Base-by-base conservation (phyloP, 176 grass and related monocot species). In the Themeda triandra region DNA sequence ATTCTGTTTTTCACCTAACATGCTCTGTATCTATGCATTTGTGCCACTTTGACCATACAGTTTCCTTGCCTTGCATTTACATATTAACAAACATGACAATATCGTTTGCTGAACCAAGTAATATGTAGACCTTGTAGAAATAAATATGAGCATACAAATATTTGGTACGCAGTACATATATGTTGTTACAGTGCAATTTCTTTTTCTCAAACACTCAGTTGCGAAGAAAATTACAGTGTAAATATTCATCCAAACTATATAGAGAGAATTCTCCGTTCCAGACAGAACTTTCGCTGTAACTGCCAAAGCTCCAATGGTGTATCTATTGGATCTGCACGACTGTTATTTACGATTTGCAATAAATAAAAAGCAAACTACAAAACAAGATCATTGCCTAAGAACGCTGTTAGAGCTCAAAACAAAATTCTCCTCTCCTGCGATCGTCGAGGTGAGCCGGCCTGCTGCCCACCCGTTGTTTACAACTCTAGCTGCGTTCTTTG, bases 381-480 rank as follows among this genome's bases (percentile, higher is more conserved):
- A 44, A 64, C 62, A 83, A 48, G 27, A 60, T 94, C 71, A 95
- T 91, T 95, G 91, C 78, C 93, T 93, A 82, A 98, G 93, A 88
- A 98, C 93, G 13, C 91, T 90, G 80, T 98, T 98, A 72, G 96
- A 98, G 72, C 91, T 98, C 78, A 95, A 81, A 49, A 94, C 45
- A 10, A 96, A 92, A 74, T 87, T 93, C 69, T 98, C 92, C 39
- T 90, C 87, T 36, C 93, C 93, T 12, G 96, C 96, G 1, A 98
- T 44, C 0, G 96, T 96, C 6, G 93, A 89, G 48, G 89, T 82
- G 21, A 96, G 88, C 51, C 96, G 88, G 46, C 96, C 96, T 33
- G 93, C 91, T 27, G 91, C 96, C 96, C 93, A 98, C 23, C 96
- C 96, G 24, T 98, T 98, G 81, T 98, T 96, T 73, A 94, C 63